phyloP scores from a whole-genome alignment of 2,329 filamentous ascomycete genomes.

The Cladophialophora yegresii region DNA sequence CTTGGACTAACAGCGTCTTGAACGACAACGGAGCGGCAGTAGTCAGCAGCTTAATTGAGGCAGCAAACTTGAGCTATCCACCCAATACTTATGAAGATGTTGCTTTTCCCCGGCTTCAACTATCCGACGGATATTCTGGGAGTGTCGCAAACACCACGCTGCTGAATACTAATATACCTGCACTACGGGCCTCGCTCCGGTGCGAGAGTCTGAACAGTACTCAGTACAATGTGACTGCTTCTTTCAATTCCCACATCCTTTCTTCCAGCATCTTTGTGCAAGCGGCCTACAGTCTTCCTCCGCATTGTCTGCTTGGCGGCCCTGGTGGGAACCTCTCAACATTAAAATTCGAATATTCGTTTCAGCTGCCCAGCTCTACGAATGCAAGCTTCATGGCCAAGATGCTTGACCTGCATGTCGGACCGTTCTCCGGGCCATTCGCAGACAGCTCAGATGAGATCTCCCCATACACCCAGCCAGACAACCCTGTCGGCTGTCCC shows the following conservation, averaged over 20 bases:
- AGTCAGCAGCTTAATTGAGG: conserved; percentile 28
- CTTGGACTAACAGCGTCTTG: conserved; percentile 23
- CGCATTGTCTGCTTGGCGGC: conserved; percentile 29
- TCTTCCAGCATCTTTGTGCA: too few relatives aligned
- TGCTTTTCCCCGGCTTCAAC: conserved; percentile 24
- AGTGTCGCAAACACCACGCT: too few relatives aligned
- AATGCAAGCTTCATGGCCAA: conserved; percentile 25
- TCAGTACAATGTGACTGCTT: conserved; percentile 12
- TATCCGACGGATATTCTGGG: too few relatives aligned
- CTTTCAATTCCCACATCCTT: too few relatives aligned
- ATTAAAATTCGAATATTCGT: conserved; percentile 12
- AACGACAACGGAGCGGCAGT: conserved; percentile 28
- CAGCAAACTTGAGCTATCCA: conserved; percentile 26
- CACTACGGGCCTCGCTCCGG: neutral
- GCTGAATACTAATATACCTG: too few relatives aligned
- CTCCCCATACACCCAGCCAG: conserved; percentile 7
- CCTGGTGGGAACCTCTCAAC: conserved; percentile 18
- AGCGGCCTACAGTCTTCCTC: too few relatives aligned
- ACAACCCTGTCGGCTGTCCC: conserved; percentile 34
- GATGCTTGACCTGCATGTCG: conserved; percentile 31
- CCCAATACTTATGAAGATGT: conserved; percentile 30
- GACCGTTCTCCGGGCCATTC: too few relatives aligned
- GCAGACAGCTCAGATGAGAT: too few relatives aligned
- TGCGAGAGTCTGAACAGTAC: too few relatives aligned
- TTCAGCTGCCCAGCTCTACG: conserved; percentile 5